These are phyloP conservation scores for Margaritispora aquatica DNA, from an alignment of 495 filamentous ascomycete species.

Conservation along the genomic window DNA sequence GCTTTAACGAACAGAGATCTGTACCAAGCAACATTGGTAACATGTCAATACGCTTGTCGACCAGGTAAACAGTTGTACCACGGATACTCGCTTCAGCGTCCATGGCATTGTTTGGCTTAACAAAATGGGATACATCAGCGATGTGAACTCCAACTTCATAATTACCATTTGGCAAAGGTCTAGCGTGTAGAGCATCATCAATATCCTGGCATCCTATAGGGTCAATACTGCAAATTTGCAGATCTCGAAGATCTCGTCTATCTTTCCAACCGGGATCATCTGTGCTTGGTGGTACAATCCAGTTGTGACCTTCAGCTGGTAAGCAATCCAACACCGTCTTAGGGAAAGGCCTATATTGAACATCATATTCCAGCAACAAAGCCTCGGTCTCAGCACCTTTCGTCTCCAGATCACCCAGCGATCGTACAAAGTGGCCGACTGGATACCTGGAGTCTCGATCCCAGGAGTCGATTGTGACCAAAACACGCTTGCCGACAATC, in stretches of 20 bases:
- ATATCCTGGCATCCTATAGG: slow-evolving; percentile 96
- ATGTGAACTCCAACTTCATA: slow-evolving; percentile 98
- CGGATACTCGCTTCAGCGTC: slow-evolving; percentile 87
- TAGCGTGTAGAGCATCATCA: slow-evolving; percentile 91
- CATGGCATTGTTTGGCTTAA: slow-evolving; percentile 96
- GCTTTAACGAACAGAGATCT: slow-evolving; percentile 93
- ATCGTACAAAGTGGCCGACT: slow-evolving; percentile 87
- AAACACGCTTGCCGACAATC: slow-evolving; percentile 80
- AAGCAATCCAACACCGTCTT: slow-evolving; percentile 92
- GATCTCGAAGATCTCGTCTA: slow-evolving; percentile 72
- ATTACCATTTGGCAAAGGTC: slow-evolving; percentile 82
- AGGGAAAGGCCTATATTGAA: slow-evolving; percentile 96
- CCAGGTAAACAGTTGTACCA: slow-evolving; percentile 94
- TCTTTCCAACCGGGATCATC: slow-evolving; percentile 81
- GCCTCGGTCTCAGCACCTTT: slow-evolving; percentile 97
- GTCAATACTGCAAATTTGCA: slow-evolving; percentile 95
- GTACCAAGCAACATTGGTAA: slow-evolving; percentile 92
- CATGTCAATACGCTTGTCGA: slow-evolving; percentile 99
- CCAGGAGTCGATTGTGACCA: slow-evolving; percentile 96
- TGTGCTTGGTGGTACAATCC: slow-evolving; percentile 73
- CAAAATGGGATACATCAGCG: slow-evolving; percentile 96
- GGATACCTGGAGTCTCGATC: slow-evolving; percentile 88
- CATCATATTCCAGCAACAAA: slow-evolving; percentile 87
- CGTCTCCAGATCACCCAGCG: slow-evolving; percentile 86
- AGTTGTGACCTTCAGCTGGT: slow-evolving; percentile 85